Percentiles rank a stretch among this genome's conserved stretches.
Evolutionary conservation across 169 alveolate genomes (phyloP).

Genomic region (Eimeria acervulina): DNA sequence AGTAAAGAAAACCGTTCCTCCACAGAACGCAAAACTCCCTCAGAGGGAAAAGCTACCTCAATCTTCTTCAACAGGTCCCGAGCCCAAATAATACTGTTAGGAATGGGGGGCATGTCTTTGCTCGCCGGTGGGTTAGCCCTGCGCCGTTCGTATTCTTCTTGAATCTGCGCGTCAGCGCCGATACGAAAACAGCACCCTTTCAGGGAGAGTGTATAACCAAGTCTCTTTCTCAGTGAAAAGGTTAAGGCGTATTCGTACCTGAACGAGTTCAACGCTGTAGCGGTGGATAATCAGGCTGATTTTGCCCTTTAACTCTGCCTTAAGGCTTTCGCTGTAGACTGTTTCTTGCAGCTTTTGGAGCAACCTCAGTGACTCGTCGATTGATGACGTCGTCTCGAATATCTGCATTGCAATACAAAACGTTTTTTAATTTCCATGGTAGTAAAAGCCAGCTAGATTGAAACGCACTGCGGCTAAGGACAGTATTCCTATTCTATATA

Average conservation of each 20-base stretch:
- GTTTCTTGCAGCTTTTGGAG: conserved; percentile 95
- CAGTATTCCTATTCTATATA: background rate
- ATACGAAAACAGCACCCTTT: background rate
- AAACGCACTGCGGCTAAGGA: background rate
- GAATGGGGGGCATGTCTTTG: conserved; percentile 96
- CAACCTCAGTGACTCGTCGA: conserved; percentile 93
- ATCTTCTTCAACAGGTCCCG: conserved; percentile 95
- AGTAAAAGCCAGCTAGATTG: background rate
- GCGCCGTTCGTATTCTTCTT: conserved; percentile 92
- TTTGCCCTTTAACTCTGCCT: conserved; percentile 92
- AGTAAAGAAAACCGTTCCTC: too few relatives aligned
- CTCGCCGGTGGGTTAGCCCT: conserved; percentile 95
- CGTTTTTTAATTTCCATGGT: too few relatives aligned
- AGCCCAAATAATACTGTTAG: conserved; percentile 97
- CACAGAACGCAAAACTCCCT: background rate
- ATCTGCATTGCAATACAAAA: conserved; percentile 40
- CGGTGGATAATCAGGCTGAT: conserved; percentile 95
- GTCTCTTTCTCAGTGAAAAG: too few relatives aligned
- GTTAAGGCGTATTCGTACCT: background rate
- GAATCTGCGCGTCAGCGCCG: conserved; percentile 85
- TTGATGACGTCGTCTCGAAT: conserved; percentile 91
- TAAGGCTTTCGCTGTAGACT: conserved; percentile 93
- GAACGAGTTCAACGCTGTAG: conserved; percentile 94
- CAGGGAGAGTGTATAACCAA: background rate
- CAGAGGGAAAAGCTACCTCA: conserved; percentile 76